These are phyloP conservation scores for Paecilomyces sp. DNA, from an alignment of 2,329 filamentous ascomycete genomes.

Conservation along the genomic window DNA sequence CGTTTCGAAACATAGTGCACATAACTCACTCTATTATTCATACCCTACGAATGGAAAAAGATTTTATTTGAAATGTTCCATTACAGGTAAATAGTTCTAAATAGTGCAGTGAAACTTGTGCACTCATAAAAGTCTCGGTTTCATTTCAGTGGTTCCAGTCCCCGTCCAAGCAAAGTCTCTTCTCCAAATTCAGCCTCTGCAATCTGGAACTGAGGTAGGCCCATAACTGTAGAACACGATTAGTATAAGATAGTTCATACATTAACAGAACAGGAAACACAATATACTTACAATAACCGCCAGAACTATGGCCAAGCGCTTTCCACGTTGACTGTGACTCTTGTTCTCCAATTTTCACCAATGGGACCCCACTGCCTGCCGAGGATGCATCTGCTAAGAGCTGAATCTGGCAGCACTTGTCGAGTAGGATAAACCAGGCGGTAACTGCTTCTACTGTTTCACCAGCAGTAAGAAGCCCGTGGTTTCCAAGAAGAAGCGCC, in stretches of 20 bases:
- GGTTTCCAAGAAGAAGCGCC: conserved; percentile 61
- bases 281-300: not conserved
- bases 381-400: conserved; percentile 61
- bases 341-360: not conserved
- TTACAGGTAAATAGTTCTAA: no score
- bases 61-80: no score
- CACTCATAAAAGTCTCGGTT: no score
- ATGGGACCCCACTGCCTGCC: conserved; percentile 20
- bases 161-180: not conserved
- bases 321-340: not conserved
- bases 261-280: not conserved
- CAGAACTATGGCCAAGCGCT: not conserved
- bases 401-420: conserved; percentile 63
- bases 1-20: no score
- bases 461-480: conserved; percentile 65
- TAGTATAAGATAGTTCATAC: not conserved
- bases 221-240: not conserved
- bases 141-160: not conserved
- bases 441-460: conserved; percentile 67
- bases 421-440: conserved; percentile 62
- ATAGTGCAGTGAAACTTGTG: no score
- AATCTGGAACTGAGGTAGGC: not conserved
- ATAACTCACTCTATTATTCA: no score
- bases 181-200: not conserved
- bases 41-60: no score